Evolutionary conservation across 805 yeast species (phyloP), one percentile per base, ranked within the genome.

Genomic region (Kuraishia floccosa): DNA sequence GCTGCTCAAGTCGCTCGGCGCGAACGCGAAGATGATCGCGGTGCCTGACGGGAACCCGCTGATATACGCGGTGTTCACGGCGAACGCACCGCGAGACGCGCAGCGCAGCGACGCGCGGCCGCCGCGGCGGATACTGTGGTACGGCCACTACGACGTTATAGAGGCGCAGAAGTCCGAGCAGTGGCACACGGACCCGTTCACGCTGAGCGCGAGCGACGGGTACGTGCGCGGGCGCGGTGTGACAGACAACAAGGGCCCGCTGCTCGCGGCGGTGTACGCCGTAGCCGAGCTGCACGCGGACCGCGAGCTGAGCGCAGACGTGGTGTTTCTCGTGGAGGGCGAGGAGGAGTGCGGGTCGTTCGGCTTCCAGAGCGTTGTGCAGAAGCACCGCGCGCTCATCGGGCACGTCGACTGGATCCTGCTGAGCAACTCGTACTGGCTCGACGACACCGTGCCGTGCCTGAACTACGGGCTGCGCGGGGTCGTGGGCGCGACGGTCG

Each of bases 61-160:
- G 2, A 89, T 89, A 0, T 77, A 71, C 44, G 91, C 91, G 0
- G 57, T 62, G 6, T 89, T 89, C 53, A 56, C 58, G 34, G 73
- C 72, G 4, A 70, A 66, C 12, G 24, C 4, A 13, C 27, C 5
- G 32, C 29, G 24, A 30, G 13, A 27, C 18, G 26, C 17, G 17
- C 15, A 4, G 27, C 24, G 12, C 10, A 14, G 17, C 19, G 23
- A 16, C 4, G n/a, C 10, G 14, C 10, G 34, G 7, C 28, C 32
- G 3, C 25, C 34, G 13, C 44, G 72, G 28, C 60, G 82, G 34
- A 63, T 85, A 4, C 51, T 89, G 29, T 89, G 94, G 80, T 89
- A 89, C 52, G 97, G 95, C 1, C 98, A 89, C 60, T 89, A 91
- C 49, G 98, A 89, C 54, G 96, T 89, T 17, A 85, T 89, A 25